A percentile compares a stretch with the other conserved stretches of the same genome.
Evolutionary conservation across 352 stramenopile species (phyloP).

Genomic region (Globisporangium cystogenes): DNA sequence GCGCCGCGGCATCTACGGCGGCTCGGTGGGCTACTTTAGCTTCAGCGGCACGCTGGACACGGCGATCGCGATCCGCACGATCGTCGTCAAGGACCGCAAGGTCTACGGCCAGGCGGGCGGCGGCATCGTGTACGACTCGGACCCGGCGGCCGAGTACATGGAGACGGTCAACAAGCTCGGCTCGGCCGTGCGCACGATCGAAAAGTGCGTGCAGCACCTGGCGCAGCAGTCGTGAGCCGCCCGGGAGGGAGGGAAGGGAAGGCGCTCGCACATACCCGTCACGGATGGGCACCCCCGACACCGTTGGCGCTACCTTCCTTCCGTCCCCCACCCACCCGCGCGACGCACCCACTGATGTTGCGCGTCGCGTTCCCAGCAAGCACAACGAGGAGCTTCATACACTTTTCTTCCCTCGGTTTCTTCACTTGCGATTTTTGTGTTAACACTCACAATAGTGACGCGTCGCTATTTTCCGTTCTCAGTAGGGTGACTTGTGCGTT

Average conservation of each 20-base stretch:
- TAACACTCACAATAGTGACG: not conserved
- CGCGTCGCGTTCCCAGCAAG: too few relatives aligned
- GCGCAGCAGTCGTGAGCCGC: constrained; percentile 15
- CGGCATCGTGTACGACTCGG: constrained; percentile 88
- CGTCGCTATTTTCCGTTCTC: not conserved
- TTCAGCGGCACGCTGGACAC: constrained; percentile 87
- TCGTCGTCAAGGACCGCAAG: constrained; percentile 75
- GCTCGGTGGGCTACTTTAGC: constrained; percentile 85
- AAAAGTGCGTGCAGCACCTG: constrained; percentile 66
- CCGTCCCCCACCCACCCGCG: too few relatives aligned
- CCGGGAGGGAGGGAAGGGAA: too few relatives aligned
- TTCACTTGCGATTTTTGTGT: not conserved
- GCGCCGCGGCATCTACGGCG: constrained; percentile 77
- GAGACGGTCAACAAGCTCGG: constrained; percentile 89
- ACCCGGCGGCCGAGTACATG: constrained; percentile 81
- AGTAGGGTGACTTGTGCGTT: not conserved
- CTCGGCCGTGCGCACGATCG: constrained; percentile 76
- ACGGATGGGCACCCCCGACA: too few relatives aligned
- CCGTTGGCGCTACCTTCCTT: too few relatives aligned
- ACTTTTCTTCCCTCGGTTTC: not conserved
- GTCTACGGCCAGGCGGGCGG: constrained; percentile 83
- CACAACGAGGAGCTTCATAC: too few relatives aligned
- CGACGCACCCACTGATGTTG: too few relatives aligned
- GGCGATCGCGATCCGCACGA: constrained; percentile 85
- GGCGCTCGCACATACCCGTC: too few relatives aligned